Percentiles rank a stretch among this genome's conserved stretches.
phyloP scores from a whole-genome alignment of 78 protist species.

The Dictyostelium intermedium region DNA sequence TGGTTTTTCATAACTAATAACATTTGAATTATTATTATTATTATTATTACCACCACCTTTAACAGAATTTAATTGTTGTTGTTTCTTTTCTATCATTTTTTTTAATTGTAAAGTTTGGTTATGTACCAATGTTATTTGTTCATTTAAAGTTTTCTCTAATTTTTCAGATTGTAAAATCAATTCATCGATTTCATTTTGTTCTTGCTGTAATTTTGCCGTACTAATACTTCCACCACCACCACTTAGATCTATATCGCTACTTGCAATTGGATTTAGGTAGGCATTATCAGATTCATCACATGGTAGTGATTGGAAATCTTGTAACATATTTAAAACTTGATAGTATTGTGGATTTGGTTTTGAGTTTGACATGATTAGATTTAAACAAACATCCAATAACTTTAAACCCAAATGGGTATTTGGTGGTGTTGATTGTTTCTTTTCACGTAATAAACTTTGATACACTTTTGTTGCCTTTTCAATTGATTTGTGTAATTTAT shows the following conservation, averaged over 20 bases:
- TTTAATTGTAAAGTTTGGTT: constrained; percentile 18
- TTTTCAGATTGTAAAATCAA: not conserved
- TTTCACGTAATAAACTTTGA: constrained; percentile 47
- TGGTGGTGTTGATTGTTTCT: constrained; percentile 50
- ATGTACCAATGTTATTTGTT: constrained; percentile 7
- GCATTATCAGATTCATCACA: constrained; percentile 28
- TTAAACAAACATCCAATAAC: constrained; percentile 35
- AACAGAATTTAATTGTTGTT: not conserved
- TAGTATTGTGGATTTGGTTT: constrained; percentile 29
- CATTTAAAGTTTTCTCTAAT: constrained; percentile 8
- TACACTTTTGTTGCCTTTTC: constrained; percentile 66
- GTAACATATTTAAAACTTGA: not conserved
- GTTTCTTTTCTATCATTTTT: not conserved
- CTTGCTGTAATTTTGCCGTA: not conserved
- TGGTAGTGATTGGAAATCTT: constrained; percentile 9
- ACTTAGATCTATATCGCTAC: not conserved
- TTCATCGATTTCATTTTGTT: constrained; percentile 30
- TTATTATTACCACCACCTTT: not conserved
- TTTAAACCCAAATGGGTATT: constrained; percentile 50
- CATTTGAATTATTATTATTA: not conserved
- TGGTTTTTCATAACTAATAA: not conserved
- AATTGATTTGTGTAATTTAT: constrained; percentile 67
- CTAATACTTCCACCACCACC: not conserved
- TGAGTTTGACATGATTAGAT: constrained; percentile 19
- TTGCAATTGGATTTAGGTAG: not conserved